Conservation (phyloP, 2,329 filamentous ascomycete species). For the Trichoderma hamatum region DNA sequence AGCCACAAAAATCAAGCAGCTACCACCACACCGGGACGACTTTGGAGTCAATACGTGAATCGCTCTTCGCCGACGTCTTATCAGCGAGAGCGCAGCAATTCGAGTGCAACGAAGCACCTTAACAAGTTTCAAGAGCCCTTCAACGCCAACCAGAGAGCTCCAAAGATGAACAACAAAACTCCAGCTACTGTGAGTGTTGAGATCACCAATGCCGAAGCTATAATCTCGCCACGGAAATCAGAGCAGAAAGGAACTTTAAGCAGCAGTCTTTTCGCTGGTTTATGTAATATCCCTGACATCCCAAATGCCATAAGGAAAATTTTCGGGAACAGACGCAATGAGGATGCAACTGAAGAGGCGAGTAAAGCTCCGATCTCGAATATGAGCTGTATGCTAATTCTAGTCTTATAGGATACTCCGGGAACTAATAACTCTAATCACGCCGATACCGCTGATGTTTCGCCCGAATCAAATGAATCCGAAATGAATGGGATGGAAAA, state of each 20-base stretch:
- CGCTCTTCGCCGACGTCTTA: background rate
- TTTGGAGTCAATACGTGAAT: background rate
- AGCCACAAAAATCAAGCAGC: background rate
- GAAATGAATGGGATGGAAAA: accelerated
- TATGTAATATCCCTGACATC: background rate
- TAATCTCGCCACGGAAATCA: background rate
- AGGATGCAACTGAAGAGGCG: background rate
- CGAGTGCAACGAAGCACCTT: background rate
- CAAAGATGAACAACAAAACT: background rate
- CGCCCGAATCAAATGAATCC: background rate
- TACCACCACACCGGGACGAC: background rate
- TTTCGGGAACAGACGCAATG: background rate
- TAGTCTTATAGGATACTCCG: background rate
- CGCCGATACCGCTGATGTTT: background rate
- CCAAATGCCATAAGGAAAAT: background rate
- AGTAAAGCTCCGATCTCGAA: background rate
- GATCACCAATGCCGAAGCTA: background rate
- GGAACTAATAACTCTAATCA: background rate
- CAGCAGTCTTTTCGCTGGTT: background rate
- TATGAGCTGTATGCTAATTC: background rate
- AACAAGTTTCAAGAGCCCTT: background rate
- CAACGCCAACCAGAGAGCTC: background rate
- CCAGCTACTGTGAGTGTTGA: background rate
- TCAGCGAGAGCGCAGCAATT: background rate
- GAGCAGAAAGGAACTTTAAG: background rate